Conservation (phyloP, 331 rosid genomes). For the Dryas integrifolia region DNA sequence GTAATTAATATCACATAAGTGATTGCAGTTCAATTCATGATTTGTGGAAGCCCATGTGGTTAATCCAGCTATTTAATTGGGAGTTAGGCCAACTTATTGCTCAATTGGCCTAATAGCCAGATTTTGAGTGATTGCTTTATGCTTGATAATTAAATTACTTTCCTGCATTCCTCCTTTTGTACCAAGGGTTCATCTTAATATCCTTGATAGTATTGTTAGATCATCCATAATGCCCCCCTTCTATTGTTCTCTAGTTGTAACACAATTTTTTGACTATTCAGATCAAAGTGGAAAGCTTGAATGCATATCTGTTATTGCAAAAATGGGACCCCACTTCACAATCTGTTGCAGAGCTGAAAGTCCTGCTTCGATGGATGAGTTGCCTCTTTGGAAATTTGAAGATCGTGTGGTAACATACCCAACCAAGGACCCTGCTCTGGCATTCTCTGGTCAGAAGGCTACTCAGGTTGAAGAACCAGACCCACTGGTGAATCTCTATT, state of each 20-base stretch:
- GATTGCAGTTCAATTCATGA: background rate
- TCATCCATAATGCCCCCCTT: conserved; percentile 14
- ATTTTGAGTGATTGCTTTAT: conserved; percentile 4
- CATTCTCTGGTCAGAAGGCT: conserved; percentile 82
- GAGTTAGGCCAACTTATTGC: background rate
- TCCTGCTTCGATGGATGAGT: conserved; percentile 83
- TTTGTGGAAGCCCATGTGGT: background rate
- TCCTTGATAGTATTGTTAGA: background rate
- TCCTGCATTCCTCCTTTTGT: background rate
- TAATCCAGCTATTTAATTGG: background rate
- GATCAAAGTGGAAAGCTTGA: conserved; percentile 95
- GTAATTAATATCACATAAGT: background rate
- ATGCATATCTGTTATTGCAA: conserved; percentile 76
- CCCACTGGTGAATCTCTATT: conserved; percentile 68
- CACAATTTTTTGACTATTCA: conserved; percentile 38
- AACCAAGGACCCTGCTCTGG: conserved; percentile 79
- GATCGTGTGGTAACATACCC: conserved; percentile 62
- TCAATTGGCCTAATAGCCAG: background rate
- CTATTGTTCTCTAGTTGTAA: conserved; percentile 24
- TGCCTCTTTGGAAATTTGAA: conserved; percentile 82
- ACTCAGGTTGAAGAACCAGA: conserved; percentile 89
- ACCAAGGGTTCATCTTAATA: background rate
- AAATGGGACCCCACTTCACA: conserved; percentile 71
- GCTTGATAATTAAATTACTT: background rate
- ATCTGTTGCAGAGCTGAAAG: conserved; percentile 96